Evolutionary conservation across 441 rosid genomes (phyloP), one percentile per base, ranked within the genome.

Genomic region (Erodium trifolium): DNA sequence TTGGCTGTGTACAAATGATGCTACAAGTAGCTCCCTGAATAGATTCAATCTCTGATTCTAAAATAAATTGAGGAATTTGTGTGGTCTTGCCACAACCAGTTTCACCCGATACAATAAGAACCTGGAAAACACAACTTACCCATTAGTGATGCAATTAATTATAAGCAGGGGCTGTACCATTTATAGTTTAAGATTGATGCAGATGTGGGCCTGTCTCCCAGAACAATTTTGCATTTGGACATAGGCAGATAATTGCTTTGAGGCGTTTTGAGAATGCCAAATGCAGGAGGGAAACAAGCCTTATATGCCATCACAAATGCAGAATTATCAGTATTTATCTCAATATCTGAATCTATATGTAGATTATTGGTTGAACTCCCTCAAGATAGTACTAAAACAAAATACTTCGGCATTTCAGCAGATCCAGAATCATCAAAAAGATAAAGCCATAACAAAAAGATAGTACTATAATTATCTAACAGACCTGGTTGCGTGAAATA

Each of bases 81-180:
- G 99, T 94, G 78, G 99, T 94, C 84, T 94, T 94, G 27, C 99
- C 99, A 79, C 99, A 94, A 72, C 99, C 98, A 73, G 99, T 94
- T 86, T 94, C 99, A 65, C 99, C 99, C 64, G 99, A 92, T 79
- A 94, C 86, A 23, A 94, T 93, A 70, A 90, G 82, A 43, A 92
- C 99, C 99, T 94, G 77, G 27, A 37, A 75, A 75, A 27, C 74
- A 51, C 66, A 57, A 45, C 29, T 18, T 59, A 59, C 34, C 55
- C 13, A 59, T 59, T 19, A 59, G 31, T 19, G 31, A 19, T 59
- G 63, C 11, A 57, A 57, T 55, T 55, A 55, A 55, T 8, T 43
- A 43, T 13, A 43, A 43, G 51, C 51, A 14, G 27, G 18, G 51
- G 13, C 13, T 43, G 51, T 43, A 43, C 13, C 13, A 43, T 43